These are phyloP conservation scores for Saccharomyces paradoxus DNA, from an alignment of 805 yeast genomes.

Conservation along the genomic window DNA sequence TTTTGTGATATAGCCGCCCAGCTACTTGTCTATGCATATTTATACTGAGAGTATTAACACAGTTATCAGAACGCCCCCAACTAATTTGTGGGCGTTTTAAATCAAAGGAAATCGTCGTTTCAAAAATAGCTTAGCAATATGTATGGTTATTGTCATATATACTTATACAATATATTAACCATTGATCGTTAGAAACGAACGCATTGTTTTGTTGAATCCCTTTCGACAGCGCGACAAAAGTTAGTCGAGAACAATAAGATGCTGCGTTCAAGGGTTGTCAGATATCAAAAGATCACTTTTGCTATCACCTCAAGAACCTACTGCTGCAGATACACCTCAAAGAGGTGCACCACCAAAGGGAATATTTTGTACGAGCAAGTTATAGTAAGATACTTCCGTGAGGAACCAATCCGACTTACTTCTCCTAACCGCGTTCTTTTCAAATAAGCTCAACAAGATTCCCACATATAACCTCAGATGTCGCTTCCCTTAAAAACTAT, in stretches of 20 bases:
- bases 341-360: neutral
- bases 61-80: neutral
- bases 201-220: neutral
- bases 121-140: neutral
- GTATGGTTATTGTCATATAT: neutral
- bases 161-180: neutral
- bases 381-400: neutral
- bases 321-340: neutral
- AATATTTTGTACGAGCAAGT: neutral
- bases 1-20: neutral
- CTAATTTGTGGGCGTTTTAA: neutral
- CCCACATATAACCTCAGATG: neutral
- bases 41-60: too few relatives aligned
- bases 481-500: neutral
- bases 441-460: neutral
- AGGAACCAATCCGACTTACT: neutral
- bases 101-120: neutral
- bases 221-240: neutral
- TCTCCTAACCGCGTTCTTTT: neutral
- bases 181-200: neutral
- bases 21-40: neutral
- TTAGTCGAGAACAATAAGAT: neutral
- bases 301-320: neutral
- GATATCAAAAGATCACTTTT: neutral
- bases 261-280: neutral